Conservation (phyloP, 1,139 yeast species). For the Zygoascus hellenicus region DNA sequence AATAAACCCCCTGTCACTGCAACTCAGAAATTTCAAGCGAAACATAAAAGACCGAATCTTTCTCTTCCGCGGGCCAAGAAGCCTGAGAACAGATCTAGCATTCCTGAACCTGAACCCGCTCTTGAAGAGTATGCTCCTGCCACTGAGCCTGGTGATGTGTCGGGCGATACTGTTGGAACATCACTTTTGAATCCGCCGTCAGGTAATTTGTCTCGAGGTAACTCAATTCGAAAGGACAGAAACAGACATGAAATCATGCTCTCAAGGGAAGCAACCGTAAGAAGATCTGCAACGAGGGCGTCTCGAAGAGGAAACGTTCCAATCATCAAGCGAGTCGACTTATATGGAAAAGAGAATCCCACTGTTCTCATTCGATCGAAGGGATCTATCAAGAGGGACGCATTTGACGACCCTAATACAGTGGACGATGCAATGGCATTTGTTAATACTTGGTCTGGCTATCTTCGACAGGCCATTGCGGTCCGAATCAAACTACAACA, state of each 20-base stretch:
- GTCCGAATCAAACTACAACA: constrained; percentile 29
- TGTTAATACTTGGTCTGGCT: constrained; percentile 33
- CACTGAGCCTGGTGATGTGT: background rate
- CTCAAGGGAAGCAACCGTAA: constrained; percentile 9
- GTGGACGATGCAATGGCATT: constrained; percentile 30
- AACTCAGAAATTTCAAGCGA: background rate
- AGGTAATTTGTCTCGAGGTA: background rate
- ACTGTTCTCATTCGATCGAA: constrained; percentile 12
- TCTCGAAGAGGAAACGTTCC: constrained; percentile 14
- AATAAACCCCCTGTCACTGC: background rate
- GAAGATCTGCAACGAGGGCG: constrained; percentile 11
- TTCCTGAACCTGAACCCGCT: background rate
- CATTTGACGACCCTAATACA: constrained; percentile 15
- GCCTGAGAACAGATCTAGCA: background rate
- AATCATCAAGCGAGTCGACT: constrained; percentile 21
- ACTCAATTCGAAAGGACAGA: background rate
- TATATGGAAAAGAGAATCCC: constrained; percentile 22
- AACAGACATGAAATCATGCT: background rate
- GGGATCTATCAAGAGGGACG: constrained; percentile 7
- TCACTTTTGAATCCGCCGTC: background rate
- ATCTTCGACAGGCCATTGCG: constrained; percentile 33
- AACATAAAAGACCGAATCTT: constrained; percentile 1
- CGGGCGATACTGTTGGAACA: constrained; percentile 1
- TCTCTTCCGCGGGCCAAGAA: background rate
- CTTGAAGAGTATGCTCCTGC: background rate